phyloP scores from a whole-genome alignment of 345 rosid species.

The Arabis alpina region DNA sequence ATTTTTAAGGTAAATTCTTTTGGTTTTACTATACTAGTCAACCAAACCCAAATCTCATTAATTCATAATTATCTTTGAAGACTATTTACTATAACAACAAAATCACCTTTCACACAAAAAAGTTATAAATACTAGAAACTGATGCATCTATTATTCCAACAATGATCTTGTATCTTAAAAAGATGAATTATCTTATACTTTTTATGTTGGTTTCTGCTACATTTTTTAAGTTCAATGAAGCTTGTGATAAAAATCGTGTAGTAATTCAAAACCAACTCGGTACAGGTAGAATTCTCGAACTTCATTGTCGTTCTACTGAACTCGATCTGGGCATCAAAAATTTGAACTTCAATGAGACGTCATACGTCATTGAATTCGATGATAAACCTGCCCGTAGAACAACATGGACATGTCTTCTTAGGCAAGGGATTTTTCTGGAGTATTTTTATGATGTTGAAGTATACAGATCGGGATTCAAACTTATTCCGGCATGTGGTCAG shows the following conservation, averaged over 20 bases:
- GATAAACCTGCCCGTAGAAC: neutral
- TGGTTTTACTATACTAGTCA: no score
- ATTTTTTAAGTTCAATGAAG: neutral
- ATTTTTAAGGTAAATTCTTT: no score
- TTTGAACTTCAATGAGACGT: neutral
- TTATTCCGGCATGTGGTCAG: slow-evolving; percentile 24
- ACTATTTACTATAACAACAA: no score
- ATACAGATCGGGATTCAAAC: neutral
- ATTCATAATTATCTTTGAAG: no score
- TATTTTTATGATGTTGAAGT: slow-evolving; percentile 9
- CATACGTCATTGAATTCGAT: slow-evolving; percentile 7
- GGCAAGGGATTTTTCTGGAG: slow-evolving; percentile 1
- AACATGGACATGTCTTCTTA: neutral
- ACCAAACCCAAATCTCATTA: no score
- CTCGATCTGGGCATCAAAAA: neutral
- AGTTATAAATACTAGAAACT: neutral
- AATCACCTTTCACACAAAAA: neutral
- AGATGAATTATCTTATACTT: neutral
- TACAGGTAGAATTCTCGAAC: neutral
- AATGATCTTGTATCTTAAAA: neutral
- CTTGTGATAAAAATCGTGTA: neutral
- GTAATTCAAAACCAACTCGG: neutral
- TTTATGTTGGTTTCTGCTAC: neutral
- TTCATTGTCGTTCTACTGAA: neutral
- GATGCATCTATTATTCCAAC: neutral